These are phyloP conservation scores for Ormosia emarginata DNA, from an alignment of 306 rosid genomes.

Conservation along the genomic window DNA sequence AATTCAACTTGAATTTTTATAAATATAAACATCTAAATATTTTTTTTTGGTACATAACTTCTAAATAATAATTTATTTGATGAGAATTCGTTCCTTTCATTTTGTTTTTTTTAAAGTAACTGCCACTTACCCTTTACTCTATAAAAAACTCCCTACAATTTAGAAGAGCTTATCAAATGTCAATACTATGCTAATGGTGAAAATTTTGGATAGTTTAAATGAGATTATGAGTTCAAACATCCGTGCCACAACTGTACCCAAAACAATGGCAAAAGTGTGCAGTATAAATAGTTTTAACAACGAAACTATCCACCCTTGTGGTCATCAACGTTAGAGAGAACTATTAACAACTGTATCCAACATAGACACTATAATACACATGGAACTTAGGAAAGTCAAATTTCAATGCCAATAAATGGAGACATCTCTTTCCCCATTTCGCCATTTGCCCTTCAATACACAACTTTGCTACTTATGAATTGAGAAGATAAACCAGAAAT, in stretches of 20 bases:
- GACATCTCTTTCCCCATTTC: not conserved
- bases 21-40: too few relatives aligned
- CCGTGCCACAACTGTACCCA: not conserved
- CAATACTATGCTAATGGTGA: not conserved
- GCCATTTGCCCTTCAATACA: constrained; percentile 4
- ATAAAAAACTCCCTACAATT: too few relatives aligned
- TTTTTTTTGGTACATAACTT: too few relatives aligned
- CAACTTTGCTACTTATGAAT: constrained; percentile 14
- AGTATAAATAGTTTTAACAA: not conserved
- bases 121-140: too few relatives aligned
- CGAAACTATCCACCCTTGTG: not conserved
- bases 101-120: too few relatives aligned
- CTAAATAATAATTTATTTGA: too few relatives aligned
- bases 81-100: too few relatives aligned
- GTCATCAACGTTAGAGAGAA: not conserved
- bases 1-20: too few relatives aligned
- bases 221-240: not conserved
- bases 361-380: not conserved
- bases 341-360: not conserved
- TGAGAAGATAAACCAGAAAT: not conserved
- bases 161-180: not conserved
- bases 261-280: not conserved
- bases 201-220: not conserved
- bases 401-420: constrained; percentile 6
- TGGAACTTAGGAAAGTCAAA: not conserved